A percentile compares a stretch with the other conserved stretches of the same genome.
These are phyloP conservation scores for Marasmius sp. DNA, from an alignment of 1,284 basidiomycete species.

Conservation along the genomic window DNA sequence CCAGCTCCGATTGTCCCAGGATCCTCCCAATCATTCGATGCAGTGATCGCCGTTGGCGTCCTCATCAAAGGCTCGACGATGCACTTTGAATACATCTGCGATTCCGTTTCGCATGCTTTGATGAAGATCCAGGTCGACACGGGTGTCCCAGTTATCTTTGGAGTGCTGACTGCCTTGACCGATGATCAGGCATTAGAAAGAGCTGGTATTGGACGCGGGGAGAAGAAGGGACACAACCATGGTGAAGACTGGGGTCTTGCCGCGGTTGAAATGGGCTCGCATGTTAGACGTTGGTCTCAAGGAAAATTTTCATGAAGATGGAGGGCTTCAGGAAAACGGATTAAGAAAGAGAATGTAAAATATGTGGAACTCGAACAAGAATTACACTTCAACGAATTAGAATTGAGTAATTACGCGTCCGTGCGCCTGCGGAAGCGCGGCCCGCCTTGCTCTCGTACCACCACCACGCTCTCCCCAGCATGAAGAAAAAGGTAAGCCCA, in stretches of 20 bases:
- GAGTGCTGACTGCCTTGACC: constrained; percentile 89
- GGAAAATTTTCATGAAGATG: constrained; percentile 56
- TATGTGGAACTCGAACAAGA: background rate
- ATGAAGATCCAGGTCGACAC: constrained; percentile 95
- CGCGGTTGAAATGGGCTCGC: constrained; percentile 89
- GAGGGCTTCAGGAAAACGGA: background rate
- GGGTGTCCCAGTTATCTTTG: constrained; percentile 95
- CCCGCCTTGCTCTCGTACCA: background rate
- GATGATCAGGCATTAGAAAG: constrained; percentile 95
- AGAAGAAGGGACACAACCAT: constrained; percentile 83
- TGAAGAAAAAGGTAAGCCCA: constrained; percentile 43
- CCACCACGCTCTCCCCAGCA: background rate
- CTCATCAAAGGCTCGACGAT: constrained; percentile 97
- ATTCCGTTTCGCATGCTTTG: constrained; percentile 87
- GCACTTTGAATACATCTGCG: constrained; percentile 99
- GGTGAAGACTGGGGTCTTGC: constrained; percentile 96
- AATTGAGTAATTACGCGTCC: background rate
- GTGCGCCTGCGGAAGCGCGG: background rate
- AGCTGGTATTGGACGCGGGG: constrained; percentile 76
- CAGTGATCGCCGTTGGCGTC: constrained; percentile 94
- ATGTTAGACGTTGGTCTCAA: constrained; percentile 71
- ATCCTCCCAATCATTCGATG: constrained; percentile 79
- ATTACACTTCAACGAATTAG: background rate
- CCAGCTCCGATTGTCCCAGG: constrained; percentile 40
- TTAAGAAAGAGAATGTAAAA: background rate